These are phyloP conservation scores for Galeopsis tetrahit DNA, from an alignment of 257 asterid genomes.

Conservation along the genomic window DNA sequence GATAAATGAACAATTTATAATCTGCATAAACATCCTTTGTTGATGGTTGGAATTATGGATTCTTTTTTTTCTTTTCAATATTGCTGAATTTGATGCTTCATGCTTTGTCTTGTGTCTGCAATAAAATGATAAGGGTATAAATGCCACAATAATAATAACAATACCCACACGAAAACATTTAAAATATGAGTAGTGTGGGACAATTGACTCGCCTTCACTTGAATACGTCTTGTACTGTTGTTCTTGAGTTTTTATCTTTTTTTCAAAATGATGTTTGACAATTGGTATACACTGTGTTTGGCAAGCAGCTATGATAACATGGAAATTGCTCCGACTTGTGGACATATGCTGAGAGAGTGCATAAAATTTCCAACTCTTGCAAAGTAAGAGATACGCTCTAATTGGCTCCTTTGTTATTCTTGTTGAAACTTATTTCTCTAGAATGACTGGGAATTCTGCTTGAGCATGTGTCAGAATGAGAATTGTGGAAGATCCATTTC, in stretches of 20 bases:
- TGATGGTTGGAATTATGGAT: not conserved
- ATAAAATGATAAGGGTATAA: not conserved
- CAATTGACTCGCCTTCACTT: not conserved
- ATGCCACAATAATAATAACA: not conserved
- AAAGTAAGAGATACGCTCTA: conserved; percentile 61
- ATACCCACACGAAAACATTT: conserved; percentile 10
- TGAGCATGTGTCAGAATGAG: conserved; percentile 17
- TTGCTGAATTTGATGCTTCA: conserved; percentile 5
- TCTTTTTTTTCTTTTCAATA: not conserved
- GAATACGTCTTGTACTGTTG: conserved; percentile 8
- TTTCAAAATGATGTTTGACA: conserved; percentile 21
- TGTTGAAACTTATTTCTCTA: conserved; percentile 27
- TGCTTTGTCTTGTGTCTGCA: conserved; percentile 13
- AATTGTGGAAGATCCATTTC: conserved; percentile 28
- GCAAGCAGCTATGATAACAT: conserved; percentile 88
- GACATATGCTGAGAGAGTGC: conserved; percentile 98
- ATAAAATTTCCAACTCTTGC: conserved; percentile 87
- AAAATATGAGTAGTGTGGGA: not conserved
- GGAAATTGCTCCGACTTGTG: conserved; percentile 95
- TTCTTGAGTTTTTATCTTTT: conserved; percentile 19
- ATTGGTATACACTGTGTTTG: conserved; percentile 28
- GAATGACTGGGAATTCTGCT: conserved; percentile 25
- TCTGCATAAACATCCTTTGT: not conserved
- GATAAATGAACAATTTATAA: conserved; percentile 7
- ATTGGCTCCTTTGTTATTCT: conserved; percentile 31